Percentiles rank a stretch among this genome's conserved stretches.
Conservation (phyloP, 768 basidiomycete genomes). For the Lactarius sp. region DNA sequence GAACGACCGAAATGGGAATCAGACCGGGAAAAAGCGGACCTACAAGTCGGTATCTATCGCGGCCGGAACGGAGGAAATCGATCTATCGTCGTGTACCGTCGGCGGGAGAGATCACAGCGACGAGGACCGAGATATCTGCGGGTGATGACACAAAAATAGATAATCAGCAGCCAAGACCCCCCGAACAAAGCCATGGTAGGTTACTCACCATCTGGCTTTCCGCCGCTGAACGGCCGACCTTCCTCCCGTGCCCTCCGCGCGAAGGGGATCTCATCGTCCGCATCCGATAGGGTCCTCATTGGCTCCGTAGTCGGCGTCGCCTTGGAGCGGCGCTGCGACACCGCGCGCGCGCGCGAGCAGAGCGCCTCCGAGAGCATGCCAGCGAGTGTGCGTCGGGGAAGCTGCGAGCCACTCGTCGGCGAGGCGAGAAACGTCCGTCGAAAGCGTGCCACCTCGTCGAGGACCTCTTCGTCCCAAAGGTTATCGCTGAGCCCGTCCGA, state of each 20-base stretch:
- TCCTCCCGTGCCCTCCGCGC: slow-evolving; percentile 71
- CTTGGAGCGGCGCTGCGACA: slow-evolving; percentile 44
- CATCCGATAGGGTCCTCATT: not conserved
- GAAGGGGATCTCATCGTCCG: slow-evolving; percentile 67
- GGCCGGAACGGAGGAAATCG: too few relatives aligned
- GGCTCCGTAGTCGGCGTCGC: not conserved
- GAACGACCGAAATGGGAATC: not conserved
- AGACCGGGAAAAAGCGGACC: too few relatives aligned
- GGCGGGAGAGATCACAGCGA: slow-evolving; percentile 57
- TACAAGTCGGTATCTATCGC: too few relatives aligned
- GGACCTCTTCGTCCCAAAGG: slow-evolving; percentile 81
- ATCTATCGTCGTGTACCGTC: slow-evolving; percentile 10
- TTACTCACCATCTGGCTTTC: slow-evolving; percentile 76
- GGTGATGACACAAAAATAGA: not conserved
- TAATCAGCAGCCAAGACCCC: too few relatives aligned
- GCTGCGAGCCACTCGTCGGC: slow-evolving; percentile 11
- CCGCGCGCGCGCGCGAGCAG: slow-evolving; percentile 69
- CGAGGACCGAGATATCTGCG: slow-evolving; percentile 61
- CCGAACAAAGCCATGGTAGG: not conserved
- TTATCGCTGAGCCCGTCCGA: slow-evolving; percentile 83
- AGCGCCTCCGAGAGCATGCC: slow-evolving; percentile 74
- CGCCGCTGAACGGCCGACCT: slow-evolving; percentile 68
- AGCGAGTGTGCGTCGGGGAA: slow-evolving; percentile 53
- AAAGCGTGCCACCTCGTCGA: slow-evolving; percentile 73
- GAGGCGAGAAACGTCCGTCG: slow-evolving; percentile 35